Base-by-base conservation (phyloP, 768 basidiomycete species). In the Gelatoporia subvermispora region DNA sequence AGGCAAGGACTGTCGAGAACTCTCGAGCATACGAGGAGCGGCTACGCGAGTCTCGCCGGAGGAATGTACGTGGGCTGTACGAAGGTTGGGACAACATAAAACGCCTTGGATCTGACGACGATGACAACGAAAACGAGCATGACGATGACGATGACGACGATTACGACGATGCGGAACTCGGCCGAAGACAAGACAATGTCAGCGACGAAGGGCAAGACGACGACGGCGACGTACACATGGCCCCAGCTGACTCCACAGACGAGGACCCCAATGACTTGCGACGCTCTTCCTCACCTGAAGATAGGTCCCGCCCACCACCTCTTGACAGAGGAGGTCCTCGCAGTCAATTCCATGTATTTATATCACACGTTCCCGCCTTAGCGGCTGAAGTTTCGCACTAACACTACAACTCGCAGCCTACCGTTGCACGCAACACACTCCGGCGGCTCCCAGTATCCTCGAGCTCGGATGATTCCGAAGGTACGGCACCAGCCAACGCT, bases 11-110 rank as follows among this genome's bases (percentile, higher is more conserved):
- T 17, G 43, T 45, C 41, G 55, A 53, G 41, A 41, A 45, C 18
- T 46, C 43, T 35, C 43, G 44, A 18, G 55, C 43, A 18, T 49
- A 47, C 36, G 37, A 43, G 8, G 55, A 57, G 47, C 39, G 41
- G 24, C 37, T 37, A 11, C 18, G 36, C 13, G 46, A 40, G 20
- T 9, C 31, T n/a, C 9, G 7, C 8, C 21, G 46, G 16, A 7
- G 25, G 13, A 38, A 34, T 2, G 18, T 31, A 16, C n/a, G n/a
- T 18, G 8, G 24, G 36, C 10, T 9, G 3, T 47, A 47, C 20
- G 15, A 15, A 5, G 13, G 22, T n/a, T 47, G 46, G 46, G 38
- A 47, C 18, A 20, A 31, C 16, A 18, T 47, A 8, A 16, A 17
- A 20, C 34, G 28, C 10, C 5, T 47, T 8, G n/a, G 37, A 31